A percentile compares a stretch with the other conserved stretches of the same genome.
phyloP scores from a whole-genome alignment of 768 basidiomycete species.

The Amanita phalloides region DNA sequence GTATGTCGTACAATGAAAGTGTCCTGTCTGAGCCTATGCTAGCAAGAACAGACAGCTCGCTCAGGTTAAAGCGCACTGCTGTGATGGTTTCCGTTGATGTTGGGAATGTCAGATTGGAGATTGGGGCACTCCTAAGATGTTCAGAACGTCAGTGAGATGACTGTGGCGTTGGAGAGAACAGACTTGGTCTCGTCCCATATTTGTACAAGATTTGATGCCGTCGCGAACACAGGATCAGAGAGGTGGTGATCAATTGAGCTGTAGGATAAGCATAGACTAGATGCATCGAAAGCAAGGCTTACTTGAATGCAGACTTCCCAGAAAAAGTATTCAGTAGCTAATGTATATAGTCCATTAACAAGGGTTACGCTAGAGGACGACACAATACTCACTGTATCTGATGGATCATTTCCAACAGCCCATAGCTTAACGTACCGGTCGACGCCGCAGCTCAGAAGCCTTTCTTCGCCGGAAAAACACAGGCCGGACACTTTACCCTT shows the following conservation, averaged over 20 bases:
- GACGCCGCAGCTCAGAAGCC: constrained; percentile 70
- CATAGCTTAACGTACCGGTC: constrained; percentile 81
- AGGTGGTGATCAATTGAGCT: constrained; percentile 95
- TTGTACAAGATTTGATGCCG: constrained; percentile 88
- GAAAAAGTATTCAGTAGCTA: constrained; percentile 71
- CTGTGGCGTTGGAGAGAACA: constrained; percentile 12
- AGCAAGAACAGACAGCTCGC: constrained; percentile 90
- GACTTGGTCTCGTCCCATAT: constrained; percentile 98
- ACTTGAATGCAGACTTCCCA: constrained; percentile 91
- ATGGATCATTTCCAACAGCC: constrained; percentile 30
- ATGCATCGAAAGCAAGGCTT: constrained; percentile 12
- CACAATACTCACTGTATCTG: constrained; percentile 23
- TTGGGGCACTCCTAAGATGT: constrained; percentile 55
- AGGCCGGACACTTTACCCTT: constrained; percentile 81
- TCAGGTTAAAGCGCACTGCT: constrained; percentile 84
- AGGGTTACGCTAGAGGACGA: not conserved
- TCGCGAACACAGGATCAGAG: constrained; percentile 83
- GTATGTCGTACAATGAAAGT: constrained; percentile 92
- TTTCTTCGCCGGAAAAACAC: constrained; percentile 54
- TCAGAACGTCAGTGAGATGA: not conserved
- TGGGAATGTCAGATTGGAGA: constrained; percentile 82
- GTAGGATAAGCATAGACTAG: constrained; percentile 7
- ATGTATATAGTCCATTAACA: constrained; percentile 6
- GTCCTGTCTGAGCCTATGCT: constrained; percentile 92
- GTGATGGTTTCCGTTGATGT: constrained; percentile 84